Base-by-base conservation (phyloP, 139 green algal genomes). In the Chlorella sp. region DNA sequence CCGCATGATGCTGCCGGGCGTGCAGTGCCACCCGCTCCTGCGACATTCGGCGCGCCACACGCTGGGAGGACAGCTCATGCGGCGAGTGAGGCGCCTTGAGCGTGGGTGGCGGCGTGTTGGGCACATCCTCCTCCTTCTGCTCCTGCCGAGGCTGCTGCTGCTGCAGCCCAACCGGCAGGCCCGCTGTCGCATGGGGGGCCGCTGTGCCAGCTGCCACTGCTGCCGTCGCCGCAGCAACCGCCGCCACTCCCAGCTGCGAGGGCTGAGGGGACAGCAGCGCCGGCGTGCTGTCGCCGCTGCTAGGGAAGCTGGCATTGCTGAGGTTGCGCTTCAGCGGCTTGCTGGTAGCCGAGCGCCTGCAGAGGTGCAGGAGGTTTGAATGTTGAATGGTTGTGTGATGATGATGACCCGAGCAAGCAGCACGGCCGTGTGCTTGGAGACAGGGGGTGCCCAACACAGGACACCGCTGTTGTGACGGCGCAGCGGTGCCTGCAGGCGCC, bases 41-140 rank as follows among this genome's bases (percentile, higher is more conserved):
- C 51, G 51, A 60, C 51, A 58, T 41, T 26, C 70, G 40, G 41
- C 70, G 70, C 41, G 36, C 70, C 70, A 60, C 51, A 16, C 51
- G 51, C 51, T 44, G 41, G 8, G 34, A 24, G 14, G 38, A 40
- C 14, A 28, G 38, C 30, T 68, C 51, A 2, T 62, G 56, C 4
- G 76, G 76, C 36, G 76, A 82, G 40, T 82, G 76, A 22, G 76
- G 76, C 56, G 38, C 76, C 76, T 82, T 82, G 76, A 82, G 76
- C 1, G 76, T 82, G 40, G 76, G 76, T 0, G 76, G 76, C 36
- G 76, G 76, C 38, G 76, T 82, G 56, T 54, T 30, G 8, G 76
- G 76, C 56, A 72, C 36, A 38, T 82, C 76, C 38, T 82, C 76
- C 6, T 82, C 56, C 54, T 54, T 60, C 2, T 26, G 76, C 76